These are phyloP conservation scores for Trichophyton verrucosum DNA, from an alignment of 2,329 filamentous ascomycete species.

Conservation along the genomic window DNA sequence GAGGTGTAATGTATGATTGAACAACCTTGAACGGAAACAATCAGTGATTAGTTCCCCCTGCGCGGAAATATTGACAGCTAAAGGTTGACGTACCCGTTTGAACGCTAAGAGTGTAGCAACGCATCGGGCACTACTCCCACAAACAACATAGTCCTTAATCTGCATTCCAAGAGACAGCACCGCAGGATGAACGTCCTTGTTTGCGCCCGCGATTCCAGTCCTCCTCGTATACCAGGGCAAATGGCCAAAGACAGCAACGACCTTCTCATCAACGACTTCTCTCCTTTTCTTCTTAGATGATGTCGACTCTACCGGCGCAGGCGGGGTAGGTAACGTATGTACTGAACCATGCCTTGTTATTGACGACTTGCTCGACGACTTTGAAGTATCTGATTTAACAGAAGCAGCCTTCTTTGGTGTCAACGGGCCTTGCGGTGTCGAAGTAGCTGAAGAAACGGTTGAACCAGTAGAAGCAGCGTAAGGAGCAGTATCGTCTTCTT, in stretches of 20 bases:
- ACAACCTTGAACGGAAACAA: constrained; percentile 48
- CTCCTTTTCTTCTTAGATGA: constrained; percentile 41
- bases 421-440: constrained; percentile 14
- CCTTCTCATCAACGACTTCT: constrained; percentile 45
- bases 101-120: constrained; percentile 82
- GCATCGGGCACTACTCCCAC: constrained; percentile 77
- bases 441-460: not conserved
- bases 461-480: constrained; percentile 4
- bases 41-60: not conserved
- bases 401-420: constrained; percentile 18
- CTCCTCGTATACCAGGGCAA: constrained; percentile 64
- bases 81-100: constrained; percentile 52
- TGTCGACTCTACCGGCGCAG: constrained; percentile 23
- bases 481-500: constrained; percentile 9
- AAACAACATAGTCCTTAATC: constrained; percentile 77
- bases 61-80: not conserved
- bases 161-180: constrained; percentile 78
- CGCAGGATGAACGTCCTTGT: constrained; percentile 69
- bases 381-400: constrained; percentile 20
- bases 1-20: constrained; percentile 79
- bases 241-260: constrained; percentile 68
- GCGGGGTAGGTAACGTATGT: constrained; percentile 18
- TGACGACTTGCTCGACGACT: constrained; percentile 9
- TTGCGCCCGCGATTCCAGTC: constrained; percentile 47
- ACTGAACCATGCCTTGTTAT: constrained; percentile 26